phyloP scores from a whole-genome alignment of 345 rosid species.

The Kandelia obovata region DNA sequence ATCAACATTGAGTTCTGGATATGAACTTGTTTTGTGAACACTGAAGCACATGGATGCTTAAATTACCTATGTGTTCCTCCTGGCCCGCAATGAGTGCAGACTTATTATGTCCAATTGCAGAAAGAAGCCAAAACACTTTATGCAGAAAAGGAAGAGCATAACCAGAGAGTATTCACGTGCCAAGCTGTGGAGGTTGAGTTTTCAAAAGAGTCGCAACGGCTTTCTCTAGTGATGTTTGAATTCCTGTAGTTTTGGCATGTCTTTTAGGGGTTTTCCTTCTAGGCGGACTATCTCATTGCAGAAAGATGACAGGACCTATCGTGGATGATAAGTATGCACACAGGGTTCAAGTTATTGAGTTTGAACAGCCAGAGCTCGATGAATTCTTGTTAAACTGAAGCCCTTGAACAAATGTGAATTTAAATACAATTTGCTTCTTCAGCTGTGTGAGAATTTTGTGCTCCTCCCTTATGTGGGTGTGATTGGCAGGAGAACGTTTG shows the following conservation, averaged over 20 bases:
- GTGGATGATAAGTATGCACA: slow-evolving; percentile 25
- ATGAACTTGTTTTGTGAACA: not conserved
- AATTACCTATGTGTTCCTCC: no score
- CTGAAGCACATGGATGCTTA: not conserved
- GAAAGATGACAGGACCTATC: slow-evolving; percentile 32
- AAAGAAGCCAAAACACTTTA: slow-evolving; percentile 17
- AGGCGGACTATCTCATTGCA: slow-evolving; percentile 21
- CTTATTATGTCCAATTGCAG: slow-evolving; percentile 22
- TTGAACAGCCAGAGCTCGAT: slow-evolving; percentile 63
- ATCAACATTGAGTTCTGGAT: not conserved
- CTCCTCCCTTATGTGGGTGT: not conserved
- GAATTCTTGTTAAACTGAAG: slow-evolving; percentile 44
- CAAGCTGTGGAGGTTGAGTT: slow-evolving; percentile 29
- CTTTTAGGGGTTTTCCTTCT: not conserved
- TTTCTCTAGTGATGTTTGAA: slow-evolving; percentile 2
- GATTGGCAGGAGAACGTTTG: slow-evolving; percentile 37
- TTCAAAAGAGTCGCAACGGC: slow-evolving; percentile 4
- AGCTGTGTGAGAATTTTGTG: slow-evolving; percentile 1
- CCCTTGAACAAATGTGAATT: not conserved
- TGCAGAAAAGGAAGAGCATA: slow-evolving; percentile 26
- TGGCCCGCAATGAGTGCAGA: not conserved
- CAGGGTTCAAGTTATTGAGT: slow-evolving; percentile 32
- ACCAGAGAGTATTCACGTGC: slow-evolving; percentile 15
- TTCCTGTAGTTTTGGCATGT: slow-evolving; percentile 4
- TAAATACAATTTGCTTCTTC: not conserved